Base-by-base conservation (phyloP, 2,329 filamentous ascomycete species). In the Lachnellula cervina region DNA sequence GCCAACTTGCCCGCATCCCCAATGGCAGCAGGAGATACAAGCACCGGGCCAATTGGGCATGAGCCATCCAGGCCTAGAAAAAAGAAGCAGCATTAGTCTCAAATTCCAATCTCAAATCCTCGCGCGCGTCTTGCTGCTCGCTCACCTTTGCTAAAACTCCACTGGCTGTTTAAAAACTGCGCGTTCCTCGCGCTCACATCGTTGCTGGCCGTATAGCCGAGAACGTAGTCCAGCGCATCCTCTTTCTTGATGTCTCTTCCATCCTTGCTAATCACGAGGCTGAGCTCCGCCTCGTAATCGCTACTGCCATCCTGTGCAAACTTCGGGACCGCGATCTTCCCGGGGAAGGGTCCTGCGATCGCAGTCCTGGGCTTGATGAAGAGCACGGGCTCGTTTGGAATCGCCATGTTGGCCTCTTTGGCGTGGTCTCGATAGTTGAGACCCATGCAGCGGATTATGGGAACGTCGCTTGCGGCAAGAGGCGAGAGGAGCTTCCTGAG, bases 361-460 rank as follows among this genome's bases (percentile, higher is more conserved):
- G 53, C 53, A 19, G 55, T 59, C n/a, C 35, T 63, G 23, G 59
- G 62, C 49, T 55, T 63, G 2, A 23, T 63, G 42, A 59, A 59
- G 5, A 59, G 35, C 2, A 71, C 72, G 5, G 75, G 75, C 9
- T 74, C 66, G 5, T 65, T 66, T 0, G 75, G 75, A 23, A 74
- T 64, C 3, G 63, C 55, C 19, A 75, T 66, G 16, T 70, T 66
- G 65, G 74, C 72, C 60, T 76, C 74, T 32, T 62, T 68, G 7
- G 73, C 76, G 50, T 75, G 73, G 3, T 72, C 71, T 23, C 65
- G 66, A 59, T 76, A 75, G 57, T 79, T 77, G 49, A 79, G 63
- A 0, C 76, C 76, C 60, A 79, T 72, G 58, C 76, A 78, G 42
- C 76, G 68, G 23, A 76, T 73, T 8, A 72, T 71, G 23, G 73